Conservation (phyloP, 2,329 filamentous ascomycete genomes). For the Stagonosporopsis chrysanthemi region DNA sequence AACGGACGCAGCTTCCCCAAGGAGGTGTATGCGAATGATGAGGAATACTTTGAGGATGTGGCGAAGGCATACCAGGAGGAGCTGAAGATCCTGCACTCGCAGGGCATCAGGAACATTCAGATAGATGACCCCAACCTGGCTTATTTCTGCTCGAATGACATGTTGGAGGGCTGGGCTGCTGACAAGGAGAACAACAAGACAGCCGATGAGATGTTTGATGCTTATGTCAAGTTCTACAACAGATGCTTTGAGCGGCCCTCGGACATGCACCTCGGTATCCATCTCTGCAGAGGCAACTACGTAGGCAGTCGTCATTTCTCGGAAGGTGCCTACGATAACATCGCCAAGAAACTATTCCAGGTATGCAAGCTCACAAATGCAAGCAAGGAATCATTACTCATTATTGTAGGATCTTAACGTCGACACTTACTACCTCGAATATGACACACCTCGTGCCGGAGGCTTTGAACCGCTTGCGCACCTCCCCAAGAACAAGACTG, state of each 20-base stretch:
- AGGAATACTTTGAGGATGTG: slow-evolving; percentile 58
- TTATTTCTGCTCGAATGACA: slow-evolving; percentile 50
- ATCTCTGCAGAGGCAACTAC: slow-evolving; percentile 69
- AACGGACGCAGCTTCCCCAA: slow-evolving; percentile 57
- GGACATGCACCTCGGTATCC: slow-evolving; percentile 79
- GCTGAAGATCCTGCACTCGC: slow-evolving; percentile 55
- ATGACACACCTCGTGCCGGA: slow-evolving; percentile 58
- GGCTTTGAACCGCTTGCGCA: slow-evolving; percentile 57
- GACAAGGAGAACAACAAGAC: slow-evolving; percentile 73
- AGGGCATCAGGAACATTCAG: slow-evolving; percentile 58
- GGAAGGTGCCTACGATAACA: slow-evolving; percentile 57
- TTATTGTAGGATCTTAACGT: slow-evolving; percentile 46
- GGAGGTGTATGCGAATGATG: slow-evolving; percentile 55
- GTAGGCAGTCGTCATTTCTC: slow-evolving; percentile 56
- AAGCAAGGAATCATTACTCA: slow-evolving; percentile 3
- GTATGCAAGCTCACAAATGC: slow-evolving; percentile 21
- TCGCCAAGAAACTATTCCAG: slow-evolving; percentile 54
- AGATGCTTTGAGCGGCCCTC: slow-evolving; percentile 68
- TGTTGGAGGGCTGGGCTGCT: slow-evolving; percentile 55
- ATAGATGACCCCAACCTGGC: slow-evolving; percentile 59
- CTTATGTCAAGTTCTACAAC: slow-evolving; percentile 81
- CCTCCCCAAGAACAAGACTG: slow-evolving; percentile 57
- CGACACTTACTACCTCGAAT: slow-evolving; percentile 53
- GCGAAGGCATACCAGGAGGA: slow-evolving; percentile 57
- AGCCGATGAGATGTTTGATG: slow-evolving; percentile 74